Conservation (phyloP, 2,329 filamentous ascomycete species). For the Annulohypoxylon truncatum region DNA sequence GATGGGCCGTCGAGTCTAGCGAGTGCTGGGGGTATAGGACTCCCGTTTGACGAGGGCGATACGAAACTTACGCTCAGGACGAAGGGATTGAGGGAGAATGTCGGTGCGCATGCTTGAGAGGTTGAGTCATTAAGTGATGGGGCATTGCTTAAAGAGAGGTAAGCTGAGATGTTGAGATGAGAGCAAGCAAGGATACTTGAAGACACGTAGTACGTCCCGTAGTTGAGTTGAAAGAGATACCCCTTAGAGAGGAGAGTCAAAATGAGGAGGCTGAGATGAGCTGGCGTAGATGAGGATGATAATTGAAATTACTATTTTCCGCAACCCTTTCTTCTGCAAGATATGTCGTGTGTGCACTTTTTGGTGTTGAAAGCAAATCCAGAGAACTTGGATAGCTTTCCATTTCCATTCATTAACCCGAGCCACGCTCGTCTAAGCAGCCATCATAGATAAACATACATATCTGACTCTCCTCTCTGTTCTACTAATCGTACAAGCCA, state of each 20-base stretch:
- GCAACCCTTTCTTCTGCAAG: not conserved
- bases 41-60: conserved; percentile 61
- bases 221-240: conserved; percentile 21
- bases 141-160: not conserved
- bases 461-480: not conserved
- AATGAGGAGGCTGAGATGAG: not conserved
- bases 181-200: not conserved
- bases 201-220: not conserved
- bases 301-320: not conserved
- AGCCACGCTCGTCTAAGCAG: not conserved
- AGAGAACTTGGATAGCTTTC: not conserved
- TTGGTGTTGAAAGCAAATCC: not conserved
- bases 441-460: not conserved
- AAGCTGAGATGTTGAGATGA: not conserved
- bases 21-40: conserved; percentile 38
- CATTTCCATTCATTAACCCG: not conserved
- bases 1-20: not conserved
- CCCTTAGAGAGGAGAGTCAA: not conserved
- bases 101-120: conserved; percentile 48
- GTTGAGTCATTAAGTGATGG: not conserved
- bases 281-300: not conserved
- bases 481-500: not conserved
- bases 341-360: not conserved
- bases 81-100: conserved; percentile 66
- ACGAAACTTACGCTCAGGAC: conserved; percentile 65